Base-by-base conservation (phyloP, 1,284 basidiomycete genomes). In the Melampsora larici-populina region DNA sequence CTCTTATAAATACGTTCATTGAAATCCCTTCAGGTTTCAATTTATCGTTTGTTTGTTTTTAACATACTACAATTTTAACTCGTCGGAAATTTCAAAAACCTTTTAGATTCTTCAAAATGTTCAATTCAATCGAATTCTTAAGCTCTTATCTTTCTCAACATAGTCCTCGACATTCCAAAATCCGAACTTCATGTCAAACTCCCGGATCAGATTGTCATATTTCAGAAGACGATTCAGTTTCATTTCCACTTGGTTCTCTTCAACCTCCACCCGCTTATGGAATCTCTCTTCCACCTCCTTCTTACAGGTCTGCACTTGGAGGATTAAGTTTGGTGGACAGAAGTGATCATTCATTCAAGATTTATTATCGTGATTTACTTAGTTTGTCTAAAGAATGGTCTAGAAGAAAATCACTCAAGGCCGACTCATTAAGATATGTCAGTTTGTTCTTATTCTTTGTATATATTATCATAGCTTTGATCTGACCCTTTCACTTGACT, bases 321-420 rank as follows among this genome's bases (percentile, higher is more conserved):
- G 49, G 73, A 1, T 49, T 75, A 7, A 66, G 73, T 62, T 36
- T 75, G 9, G 66, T 75, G 2, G 73, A 75, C 46, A 64, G 73
- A 68, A 68, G 18, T 29, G 65, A 75, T 55, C 64, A 68, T 24
- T 60, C 73, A 1, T 75, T 75, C 51, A 75, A 75, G 66, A 75
- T 75, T 29, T 75, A 75, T 26, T 65, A 75, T n/a, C 51, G 63
- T 66, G 73, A 75, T 68, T 68, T 75, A 31, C 29, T 75, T 36
- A 58, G 46, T 64, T 55, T 75, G 21, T 49, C 29, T 46, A 64
- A 65, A 17, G 73, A 75, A 46, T 75, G 73, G 73, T 36, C 46
- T n/a, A 63, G 65, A 17, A 36, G 73, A 15, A 55, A 51, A 36
- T 11, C 17, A 43, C 18, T 68, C 29, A 60, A 66, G 36, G 51